A percentile compares a stretch with the other conserved stretches of the same genome.
These are phyloP conservation scores for Vicia faba DNA, from an alignment of 306 rosid species.

Conservation along the genomic window DNA sequence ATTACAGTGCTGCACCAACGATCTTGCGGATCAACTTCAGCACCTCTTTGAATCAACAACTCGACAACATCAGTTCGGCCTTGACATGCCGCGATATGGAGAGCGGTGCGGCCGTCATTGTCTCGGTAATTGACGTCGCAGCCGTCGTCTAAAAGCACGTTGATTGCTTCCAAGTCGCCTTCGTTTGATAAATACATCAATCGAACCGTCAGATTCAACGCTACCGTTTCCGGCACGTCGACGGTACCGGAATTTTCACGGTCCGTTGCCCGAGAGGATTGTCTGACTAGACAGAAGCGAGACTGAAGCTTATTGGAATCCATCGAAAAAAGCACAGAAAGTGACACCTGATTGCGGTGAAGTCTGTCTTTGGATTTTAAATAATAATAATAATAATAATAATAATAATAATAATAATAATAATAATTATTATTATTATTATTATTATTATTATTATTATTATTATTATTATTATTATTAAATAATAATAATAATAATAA, in stretches of 20 bases:
- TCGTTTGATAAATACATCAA: slow-evolving; percentile 87
- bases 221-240: slow-evolving; percentile 29
- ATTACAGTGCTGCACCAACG: slow-evolving; percentile 95
- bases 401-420: no score
- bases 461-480: no score
- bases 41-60: slow-evolving; percentile 65
- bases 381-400: no score
- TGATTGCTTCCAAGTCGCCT: slow-evolving; percentile 76
- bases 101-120: slow-evolving; percentile 82
- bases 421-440: no score
- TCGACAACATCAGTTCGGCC: slow-evolving; percentile 64
- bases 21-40: slow-evolving; percentile 64
- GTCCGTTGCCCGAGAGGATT: slow-evolving; percentile 83
- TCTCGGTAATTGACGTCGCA: slow-evolving; percentile 77
- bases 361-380: neutral
- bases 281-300: slow-evolving; percentile 65
- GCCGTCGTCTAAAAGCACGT: slow-evolving; percentile 69
- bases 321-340: slow-evolving; percentile 34
- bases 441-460: no score
- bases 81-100: slow-evolving; percentile 89
- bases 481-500: no score
- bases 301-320: slow-evolving; percentile 53
- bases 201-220: slow-evolving; percentile 55
- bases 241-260: neutral
- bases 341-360: neutral